Percentiles rank a stretch among this genome's conserved stretches.
Evolutionary conservation across 495 filamentous ascomycete genomes (phyloP).

Genomic region (Extremus antarcticus): DNA sequence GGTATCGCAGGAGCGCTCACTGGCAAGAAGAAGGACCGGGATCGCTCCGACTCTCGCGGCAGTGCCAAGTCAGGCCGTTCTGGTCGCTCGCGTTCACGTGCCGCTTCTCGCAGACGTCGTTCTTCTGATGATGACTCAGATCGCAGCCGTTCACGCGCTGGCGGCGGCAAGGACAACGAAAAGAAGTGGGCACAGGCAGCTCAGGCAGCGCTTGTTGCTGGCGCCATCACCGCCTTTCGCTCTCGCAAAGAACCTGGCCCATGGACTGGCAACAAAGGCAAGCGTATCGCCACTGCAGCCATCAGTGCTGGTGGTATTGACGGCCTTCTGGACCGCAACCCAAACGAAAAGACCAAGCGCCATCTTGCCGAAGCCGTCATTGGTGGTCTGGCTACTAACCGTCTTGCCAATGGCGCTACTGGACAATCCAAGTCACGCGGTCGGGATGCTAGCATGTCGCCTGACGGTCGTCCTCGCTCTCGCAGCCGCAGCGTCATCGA

Average conservation of each 20-base stretch:
- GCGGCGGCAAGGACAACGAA: conserved; percentile 37
- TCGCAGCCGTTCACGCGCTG: conserved; percentile 36
- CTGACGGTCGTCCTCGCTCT: conserved; percentile 16
- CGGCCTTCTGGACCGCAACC: conserved; percentile 58
- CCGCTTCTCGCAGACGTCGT: conserved; percentile 5
- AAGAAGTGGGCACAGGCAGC: conserved; percentile 73
- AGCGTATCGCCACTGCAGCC: conserved; percentile 77
- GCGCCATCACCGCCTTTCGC: conserved; percentile 79
- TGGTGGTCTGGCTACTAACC: conserved; percentile 74
- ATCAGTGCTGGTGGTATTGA: conserved; percentile 76
- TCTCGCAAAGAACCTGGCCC: conserved; percentile 73
- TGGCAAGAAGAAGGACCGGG: conserved; percentile 21
- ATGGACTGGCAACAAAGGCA: conserved; percentile 77
- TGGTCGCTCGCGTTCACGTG: conserved; percentile 39
- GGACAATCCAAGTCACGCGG: conserved; percentile 37
- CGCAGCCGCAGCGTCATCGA: conserved; percentile 24
- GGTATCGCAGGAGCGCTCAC: conserved; percentile 30
- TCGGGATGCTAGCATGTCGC: conserved; percentile 17
- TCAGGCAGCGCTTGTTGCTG: conserved; percentile 74
- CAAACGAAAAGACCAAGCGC: conserved; percentile 62
- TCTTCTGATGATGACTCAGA: conserved; percentile 15
- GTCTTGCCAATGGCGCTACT: conserved; percentile 58
- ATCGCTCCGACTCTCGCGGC: conserved; percentile 13
- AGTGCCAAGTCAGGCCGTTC: conserved; percentile 20
- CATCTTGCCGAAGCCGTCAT: conserved; percentile 66